Conservation (phyloP, 129 eudicot genomes). For the Flaveria bidentis region DNA sequence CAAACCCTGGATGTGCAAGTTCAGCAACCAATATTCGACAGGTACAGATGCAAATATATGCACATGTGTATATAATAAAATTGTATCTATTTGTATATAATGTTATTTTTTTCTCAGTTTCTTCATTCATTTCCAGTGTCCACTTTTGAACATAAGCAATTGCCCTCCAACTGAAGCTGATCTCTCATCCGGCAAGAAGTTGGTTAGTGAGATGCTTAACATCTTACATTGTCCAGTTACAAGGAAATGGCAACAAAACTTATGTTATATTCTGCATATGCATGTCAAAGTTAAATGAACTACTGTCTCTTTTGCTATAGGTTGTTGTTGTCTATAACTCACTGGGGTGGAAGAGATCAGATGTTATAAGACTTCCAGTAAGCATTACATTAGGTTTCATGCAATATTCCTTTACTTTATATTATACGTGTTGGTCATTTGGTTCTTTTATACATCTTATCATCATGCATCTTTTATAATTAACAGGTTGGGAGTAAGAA, state of each 20-base stretch:
- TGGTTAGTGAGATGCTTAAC: constrained; percentile 51
- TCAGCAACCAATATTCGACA: constrained; percentile 54
- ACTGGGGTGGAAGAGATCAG: constrained; percentile 87
- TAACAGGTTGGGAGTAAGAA: constrained; percentile 68
- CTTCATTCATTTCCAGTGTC: constrained; percentile 55
- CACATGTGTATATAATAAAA: neutral
- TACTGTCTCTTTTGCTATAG: constrained; percentile 39
- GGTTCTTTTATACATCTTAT: neutral
- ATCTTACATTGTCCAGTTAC: neutral
- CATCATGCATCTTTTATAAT: constrained; percentile 11
- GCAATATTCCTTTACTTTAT: neutral
- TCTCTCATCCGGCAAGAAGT: constrained; percentile 59
- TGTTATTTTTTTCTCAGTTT: constrained; percentile 1
- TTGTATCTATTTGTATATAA: neutral
- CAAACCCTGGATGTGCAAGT: constrained; percentile 43
- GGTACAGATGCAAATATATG: constrained; percentile 38
- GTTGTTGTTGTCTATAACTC: constrained; percentile 83
- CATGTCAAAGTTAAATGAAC: constrained; percentile 5
- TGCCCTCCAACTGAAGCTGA: constrained; percentile 73
- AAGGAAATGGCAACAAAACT: constrained; percentile 7
- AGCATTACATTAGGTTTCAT: constrained; percentile 40
- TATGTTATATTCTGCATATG: constrained; percentile 7
- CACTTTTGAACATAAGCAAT: constrained; percentile 73
- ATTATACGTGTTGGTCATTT: neutral
- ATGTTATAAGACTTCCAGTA: constrained; percentile 77